Evolutionary conservation across 768 basidiomycete genomes (phyloP), one percentile per base, ranked within the genome.

Genomic region (Naganishia friedmannii): DNA sequence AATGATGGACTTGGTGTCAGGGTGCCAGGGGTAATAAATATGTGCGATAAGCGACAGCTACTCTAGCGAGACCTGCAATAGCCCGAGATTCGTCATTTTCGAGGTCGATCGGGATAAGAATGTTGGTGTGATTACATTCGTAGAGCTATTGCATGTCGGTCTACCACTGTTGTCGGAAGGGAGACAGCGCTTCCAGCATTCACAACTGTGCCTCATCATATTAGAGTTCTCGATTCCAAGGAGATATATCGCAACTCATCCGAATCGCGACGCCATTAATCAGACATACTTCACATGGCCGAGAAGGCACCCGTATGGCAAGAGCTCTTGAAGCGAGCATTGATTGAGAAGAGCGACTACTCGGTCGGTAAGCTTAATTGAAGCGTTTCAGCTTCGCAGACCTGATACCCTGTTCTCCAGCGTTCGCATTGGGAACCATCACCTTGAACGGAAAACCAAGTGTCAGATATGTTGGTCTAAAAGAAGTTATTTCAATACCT

Each of bases 391-490:
- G 7, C 21, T n/a, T 15, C 28, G 15, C 26, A 10, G 5, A 42
- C 5, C 42, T 63, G 60, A 63, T 29, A 63, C 15, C 12, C 15
- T 17, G 12, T 26, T 6, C 7, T 29, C 26, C 28, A 63, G 60
- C 60, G 21, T 45, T 63, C 37, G 60, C 60, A 17, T 34, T 63
- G 10, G 60, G 34, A 1, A 63, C 60, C n/a, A 63, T 42, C 10
- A 13, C 37, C 2, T 23, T n/a, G 26, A 34, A 63, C 17, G 60
- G 60, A 15, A 63, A 34, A 28, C 60, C 60, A 63, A 63, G 42
- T 28, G 60, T 63, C n/a, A 63, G 60, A 45, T 42, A 45, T 28
- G 60, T 63, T n/a, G 60, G 60, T 12, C 32, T 63, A 2, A 63
- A 63, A 42, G 60, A 63, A 7, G n/a, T 63, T 12, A 46, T 63